A percentile compares a stretch with the other conserved stretches of the same genome.
Evolutionary conservation across 2,329 filamentous ascomycete species (phyloP).

Genomic region (Xylaria sp.): DNA sequence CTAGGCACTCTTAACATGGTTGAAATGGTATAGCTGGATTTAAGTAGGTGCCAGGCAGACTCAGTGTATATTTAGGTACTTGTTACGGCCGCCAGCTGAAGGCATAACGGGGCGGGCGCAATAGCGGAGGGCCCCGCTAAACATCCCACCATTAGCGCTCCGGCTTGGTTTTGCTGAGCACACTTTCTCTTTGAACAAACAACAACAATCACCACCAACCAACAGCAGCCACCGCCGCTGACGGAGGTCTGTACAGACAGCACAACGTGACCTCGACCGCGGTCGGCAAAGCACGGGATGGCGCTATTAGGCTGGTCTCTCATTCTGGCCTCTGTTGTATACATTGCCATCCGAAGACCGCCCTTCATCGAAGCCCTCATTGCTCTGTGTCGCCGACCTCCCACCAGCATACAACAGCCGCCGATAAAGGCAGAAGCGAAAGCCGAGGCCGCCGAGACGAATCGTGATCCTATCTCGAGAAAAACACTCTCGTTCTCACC

Average conservation of each 20-base stretch:
- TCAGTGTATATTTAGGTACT: too few relatives aligned
- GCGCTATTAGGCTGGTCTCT: constrained; percentile 70
- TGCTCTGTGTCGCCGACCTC: constrained; percentile 47
- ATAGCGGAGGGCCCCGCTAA: constrained; percentile 3
- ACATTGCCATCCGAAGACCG: constrained; percentile 65
- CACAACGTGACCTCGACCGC: neutral
- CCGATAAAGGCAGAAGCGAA: constrained; percentile 32
- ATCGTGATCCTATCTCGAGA: constrained; percentile 53
- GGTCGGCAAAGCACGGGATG: constrained; percentile 53
- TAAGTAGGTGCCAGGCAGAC: too few relatives aligned
- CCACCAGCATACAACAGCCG: constrained; percentile 46
- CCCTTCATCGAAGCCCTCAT: constrained; percentile 60
- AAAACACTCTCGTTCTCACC: constrained; percentile 46
- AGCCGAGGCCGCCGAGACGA: constrained; percentile 31
- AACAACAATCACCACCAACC: neutral
- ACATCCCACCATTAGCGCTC: constrained; percentile 30
- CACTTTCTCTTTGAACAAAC: neutral
- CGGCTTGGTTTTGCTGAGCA: constrained; percentile 4
- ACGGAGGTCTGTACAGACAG: neutral
- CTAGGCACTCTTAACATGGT: too few relatives aligned
- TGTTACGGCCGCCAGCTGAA: too few relatives aligned
- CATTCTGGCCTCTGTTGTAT: constrained; percentile 69
- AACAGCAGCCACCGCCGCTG: neutral
- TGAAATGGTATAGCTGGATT: too few relatives aligned
- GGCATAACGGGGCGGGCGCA: neutral